Conservation (phyloP, 495 filamentous ascomycete genomes). For the Talaromyces trachyspermus region DNA sequence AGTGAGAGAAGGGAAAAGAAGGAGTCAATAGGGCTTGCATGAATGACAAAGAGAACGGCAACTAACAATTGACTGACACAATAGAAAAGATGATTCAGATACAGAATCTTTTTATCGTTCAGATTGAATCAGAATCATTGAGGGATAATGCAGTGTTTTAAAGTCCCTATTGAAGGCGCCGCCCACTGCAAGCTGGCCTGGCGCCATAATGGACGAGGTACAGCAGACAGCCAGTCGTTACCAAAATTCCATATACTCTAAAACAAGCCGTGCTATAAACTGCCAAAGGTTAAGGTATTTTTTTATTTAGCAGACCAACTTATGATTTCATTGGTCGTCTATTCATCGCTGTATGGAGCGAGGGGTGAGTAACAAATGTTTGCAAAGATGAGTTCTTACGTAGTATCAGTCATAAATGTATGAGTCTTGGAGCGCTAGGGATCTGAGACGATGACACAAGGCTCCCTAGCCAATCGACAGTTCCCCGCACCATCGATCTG, state of each 20-base stretch:
- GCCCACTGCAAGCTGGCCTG: background rate
- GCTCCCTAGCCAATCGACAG: background rate
- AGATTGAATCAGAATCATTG: background rate
- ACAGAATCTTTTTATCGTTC: background rate
- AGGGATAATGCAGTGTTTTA: slow-evolving; percentile 1
- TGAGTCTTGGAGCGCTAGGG: slow-evolving; percentile 6
- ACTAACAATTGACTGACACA: no score
- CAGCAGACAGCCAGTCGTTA: slow-evolving; percentile 2
- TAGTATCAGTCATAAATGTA: no score
- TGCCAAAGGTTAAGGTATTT: no score
- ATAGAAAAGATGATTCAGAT: background rate
- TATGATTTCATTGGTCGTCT: background rate
- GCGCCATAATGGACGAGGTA: background rate
- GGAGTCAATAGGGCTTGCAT: no score
- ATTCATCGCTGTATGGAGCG: no score
- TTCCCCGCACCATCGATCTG: slow-evolving; percentile 1
- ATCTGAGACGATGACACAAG: no score
- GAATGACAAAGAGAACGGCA: no score
- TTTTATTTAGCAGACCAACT: no score
- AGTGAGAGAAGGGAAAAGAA: no score
- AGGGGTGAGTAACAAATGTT: no score
- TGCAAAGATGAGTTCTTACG: no score
- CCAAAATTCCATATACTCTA: background rate
- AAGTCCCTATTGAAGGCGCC: slow-evolving; percentile 2
- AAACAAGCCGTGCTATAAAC: background rate